phyloP scores from a whole-genome alignment of 129 eudicot species.

The Flaveria ramosissima region DNA sequence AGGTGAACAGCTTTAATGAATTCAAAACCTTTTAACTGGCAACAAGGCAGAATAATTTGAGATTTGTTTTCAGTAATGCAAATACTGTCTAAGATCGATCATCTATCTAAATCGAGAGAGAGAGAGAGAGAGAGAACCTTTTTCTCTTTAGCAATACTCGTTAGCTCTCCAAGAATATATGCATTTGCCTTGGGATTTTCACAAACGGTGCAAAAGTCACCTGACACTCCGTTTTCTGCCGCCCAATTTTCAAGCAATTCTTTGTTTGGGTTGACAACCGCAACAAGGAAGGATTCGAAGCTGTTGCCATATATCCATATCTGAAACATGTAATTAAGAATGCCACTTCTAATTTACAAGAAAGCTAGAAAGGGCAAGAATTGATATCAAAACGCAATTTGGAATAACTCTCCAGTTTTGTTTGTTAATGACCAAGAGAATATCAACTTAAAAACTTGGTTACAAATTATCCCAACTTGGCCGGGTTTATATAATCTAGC shows the following conservation, averaged over 20 bases:
- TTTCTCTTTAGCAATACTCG: constrained; percentile 66
- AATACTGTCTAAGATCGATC: neutral
- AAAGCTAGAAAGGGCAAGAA: too few species aligned
- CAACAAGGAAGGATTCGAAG: constrained; percentile 85
- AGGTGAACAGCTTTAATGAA: constrained; percentile 72
- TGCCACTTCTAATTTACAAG: too few species aligned
- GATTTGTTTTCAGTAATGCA: neutral
- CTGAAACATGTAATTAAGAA: constrained; percentile 46
- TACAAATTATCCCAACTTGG: too few species aligned
- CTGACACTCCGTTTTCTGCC: constrained; percentile 54
- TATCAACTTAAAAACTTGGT: too few species aligned
- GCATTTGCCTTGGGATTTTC: constrained; percentile 59
- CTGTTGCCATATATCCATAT: constrained; percentile 94
- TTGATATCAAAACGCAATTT: too few species aligned
- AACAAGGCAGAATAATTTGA: constrained; percentile 13
- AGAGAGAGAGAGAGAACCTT: constrained; percentile 51
- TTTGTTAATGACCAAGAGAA: too few species aligned
- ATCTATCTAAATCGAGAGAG: neutral
- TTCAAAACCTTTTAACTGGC: constrained; percentile 87
- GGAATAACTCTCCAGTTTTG: too few species aligned
- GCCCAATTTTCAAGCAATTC: constrained; percentile 85
- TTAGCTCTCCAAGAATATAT: constrained; percentile 61
- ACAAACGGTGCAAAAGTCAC: constrained; percentile 59
- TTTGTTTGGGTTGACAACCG: constrained; percentile 80
- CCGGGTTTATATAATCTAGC: too few species aligned